These are phyloP conservation scores for Podaxis sp. DNA, from an alignment of 768 basidiomycete genomes.

Conservation along the genomic window DNA sequence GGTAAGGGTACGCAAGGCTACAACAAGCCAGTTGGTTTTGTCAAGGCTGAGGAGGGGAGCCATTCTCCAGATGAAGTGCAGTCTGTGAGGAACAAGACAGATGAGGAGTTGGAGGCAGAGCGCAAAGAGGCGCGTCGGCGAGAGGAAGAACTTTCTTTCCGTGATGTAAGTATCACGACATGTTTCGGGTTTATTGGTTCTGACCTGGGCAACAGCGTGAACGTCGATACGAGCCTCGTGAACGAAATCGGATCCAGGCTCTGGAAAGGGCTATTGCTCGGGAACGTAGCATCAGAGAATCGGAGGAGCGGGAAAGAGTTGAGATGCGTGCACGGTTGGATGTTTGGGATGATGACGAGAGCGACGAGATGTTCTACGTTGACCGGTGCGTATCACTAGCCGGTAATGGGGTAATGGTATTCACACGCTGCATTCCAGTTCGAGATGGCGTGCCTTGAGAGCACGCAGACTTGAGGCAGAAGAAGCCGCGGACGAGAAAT, in stretches of 20 bases:
- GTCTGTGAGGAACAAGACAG: constrained; percentile 55
- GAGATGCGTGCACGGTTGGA: constrained; percentile 84
- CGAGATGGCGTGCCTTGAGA: constrained; percentile 83
- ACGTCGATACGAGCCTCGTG: constrained; percentile 89
- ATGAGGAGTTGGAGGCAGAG: constrained; percentile 86
- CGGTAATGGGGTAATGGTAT: neutral
- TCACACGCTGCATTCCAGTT: constrained; percentile 38
- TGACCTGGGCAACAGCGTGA: constrained; percentile 62
- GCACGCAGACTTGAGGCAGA: constrained; percentile 72
- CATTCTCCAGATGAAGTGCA: constrained; percentile 35
- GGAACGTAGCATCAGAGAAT: constrained; percentile 69
- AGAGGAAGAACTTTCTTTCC: constrained; percentile 83
- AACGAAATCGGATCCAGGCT: constrained; percentile 75
- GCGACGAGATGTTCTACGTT: constrained; percentile 89
- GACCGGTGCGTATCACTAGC: constrained; percentile 63
- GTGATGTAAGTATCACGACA: constrained; percentile 62
- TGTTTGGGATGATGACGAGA: constrained; percentile 91
- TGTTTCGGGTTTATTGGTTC: neutral
- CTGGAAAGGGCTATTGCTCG: constrained; percentile 77
- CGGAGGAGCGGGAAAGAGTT: constrained; percentile 74
- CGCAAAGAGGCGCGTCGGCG: constrained; percentile 71
- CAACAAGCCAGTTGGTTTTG: constrained; percentile 80
- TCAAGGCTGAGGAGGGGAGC: constrained; percentile 57
- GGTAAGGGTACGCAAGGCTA: constrained; percentile 77
- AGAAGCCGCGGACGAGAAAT: constrained; percentile 81